Base-by-base conservation (phyloP, 106 monocot species). In the Acanthochlamys bracteata region DNA sequence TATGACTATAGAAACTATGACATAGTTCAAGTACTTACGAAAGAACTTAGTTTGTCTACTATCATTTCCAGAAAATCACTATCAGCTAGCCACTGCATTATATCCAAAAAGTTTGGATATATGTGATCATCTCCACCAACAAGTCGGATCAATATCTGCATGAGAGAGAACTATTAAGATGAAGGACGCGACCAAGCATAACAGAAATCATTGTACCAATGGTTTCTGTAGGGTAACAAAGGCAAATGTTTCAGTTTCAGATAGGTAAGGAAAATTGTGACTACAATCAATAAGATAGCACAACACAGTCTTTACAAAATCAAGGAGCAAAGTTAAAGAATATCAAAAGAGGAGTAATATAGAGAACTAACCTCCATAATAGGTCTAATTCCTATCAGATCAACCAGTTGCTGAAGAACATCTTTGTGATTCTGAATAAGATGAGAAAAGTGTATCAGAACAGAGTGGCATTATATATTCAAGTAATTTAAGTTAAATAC, bases 21-120 rank as follows among this genome's bases (percentile, higher is more conserved):
- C 57, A 4, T 24, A 7, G 16, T 47, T 39, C 11, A 53, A 0
- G 25, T 46, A 68, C 79, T 80, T 75, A 88, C 87, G 10, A 64
- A 74, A 41, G 87, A 64, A 62, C 66, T 74, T 52, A 88, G 64
- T 64, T 88, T 88, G 39, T 83, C 77, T 4, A 80, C 80, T 57
- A 88, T 72, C 80, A 88, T 83, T 60, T 83, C 87, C 68, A 83
- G 74, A 40, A 88, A 75, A 66, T 88, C 61, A 56, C 72, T 77
- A 20, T 78, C 69, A 52, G 82, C 71, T 46, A 88, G 58, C 83
- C 87, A 88, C 55, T 83, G 70, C 83, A 83, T 80, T 45, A 76
- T 62, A 61, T 88, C 87, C 25, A 66, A 43, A 68, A 64, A 88
- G 56, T 78, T 83, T 60, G 87, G 71, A 72, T 83, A 80, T 57